Evolutionary conservation across 1,139 yeast species (phyloP).

Genomic region (Pichia sp.): DNA sequence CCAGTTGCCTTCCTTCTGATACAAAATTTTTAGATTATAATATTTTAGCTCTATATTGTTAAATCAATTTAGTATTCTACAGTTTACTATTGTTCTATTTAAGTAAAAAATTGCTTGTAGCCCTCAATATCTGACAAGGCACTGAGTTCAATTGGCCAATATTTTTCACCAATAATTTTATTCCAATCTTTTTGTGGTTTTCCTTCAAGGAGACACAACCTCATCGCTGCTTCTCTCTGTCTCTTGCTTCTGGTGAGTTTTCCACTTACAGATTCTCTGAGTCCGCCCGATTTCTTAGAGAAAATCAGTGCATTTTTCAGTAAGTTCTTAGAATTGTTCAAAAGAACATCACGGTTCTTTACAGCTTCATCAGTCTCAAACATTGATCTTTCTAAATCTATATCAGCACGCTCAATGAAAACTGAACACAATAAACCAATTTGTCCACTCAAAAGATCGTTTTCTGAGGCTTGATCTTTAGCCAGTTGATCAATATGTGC

Average conservation of each 20-base stretch:
- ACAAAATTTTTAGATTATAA: slow-evolving; percentile 5
- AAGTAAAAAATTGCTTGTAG: slow-evolving; percentile 13
- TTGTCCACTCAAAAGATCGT: slow-evolving; percentile 34
- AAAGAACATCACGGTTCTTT: slow-evolving; percentile 34
- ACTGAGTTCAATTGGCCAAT: slow-evolving; percentile 28
- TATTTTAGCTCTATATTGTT: neutral
- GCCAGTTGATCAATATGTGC: slow-evolving; percentile 27
- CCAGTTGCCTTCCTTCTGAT: slow-evolving; percentile 20
- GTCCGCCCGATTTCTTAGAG: slow-evolving; percentile 48
- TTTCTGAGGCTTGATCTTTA: slow-evolving; percentile 30
- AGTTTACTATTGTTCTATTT: too few relatives aligned
- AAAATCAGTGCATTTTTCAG: slow-evolving; percentile 47
- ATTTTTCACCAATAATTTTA: slow-evolving; percentile 26
- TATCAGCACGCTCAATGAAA: slow-evolving; percentile 50
- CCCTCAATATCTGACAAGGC: slow-evolving; percentile 25
- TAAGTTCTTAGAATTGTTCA: slow-evolving; percentile 41
- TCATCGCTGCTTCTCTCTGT: slow-evolving; percentile 44
- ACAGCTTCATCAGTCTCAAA: slow-evolving; percentile 33
- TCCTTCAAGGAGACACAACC: slow-evolving; percentile 47
- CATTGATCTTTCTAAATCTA: slow-evolving; percentile 49
- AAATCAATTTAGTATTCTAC: neutral
- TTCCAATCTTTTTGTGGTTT: slow-evolving; percentile 41
- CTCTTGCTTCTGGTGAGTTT: slow-evolving; percentile 43
- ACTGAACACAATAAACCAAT: slow-evolving; percentile 44
- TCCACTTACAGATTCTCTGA: slow-evolving; percentile 47